Percentiles rank a stretch among this genome's conserved stretches.
Conservation (phyloP, 371 early-diverging fungal species). For the Synchytrium microbalum region DNA sequence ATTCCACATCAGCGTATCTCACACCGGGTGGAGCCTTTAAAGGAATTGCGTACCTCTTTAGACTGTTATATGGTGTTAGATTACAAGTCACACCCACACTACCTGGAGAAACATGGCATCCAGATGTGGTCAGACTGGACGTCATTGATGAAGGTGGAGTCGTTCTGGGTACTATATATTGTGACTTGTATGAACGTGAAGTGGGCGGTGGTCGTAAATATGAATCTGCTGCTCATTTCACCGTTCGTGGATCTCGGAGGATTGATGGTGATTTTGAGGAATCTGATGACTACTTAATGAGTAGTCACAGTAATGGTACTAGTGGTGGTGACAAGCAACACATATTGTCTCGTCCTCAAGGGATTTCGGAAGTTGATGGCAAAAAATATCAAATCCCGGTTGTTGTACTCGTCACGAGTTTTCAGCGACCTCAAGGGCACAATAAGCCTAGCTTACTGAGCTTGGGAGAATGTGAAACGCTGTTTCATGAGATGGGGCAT, state of each 20-base stretch:
- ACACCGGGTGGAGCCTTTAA: slow-evolving; percentile 81
- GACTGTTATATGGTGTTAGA: slow-evolving; percentile 74
- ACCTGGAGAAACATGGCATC: slow-evolving; percentile 73
- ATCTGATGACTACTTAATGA: background rate
- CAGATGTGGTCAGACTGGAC: slow-evolving; percentile 76
- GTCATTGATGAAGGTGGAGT: slow-evolving; percentile 80
- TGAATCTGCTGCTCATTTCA: slow-evolving; percentile 88
- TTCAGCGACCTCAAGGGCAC: slow-evolving; percentile 13
- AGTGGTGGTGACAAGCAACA: background rate
- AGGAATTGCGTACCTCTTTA: slow-evolving; percentile 73
- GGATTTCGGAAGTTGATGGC: slow-evolving; percentile 4
- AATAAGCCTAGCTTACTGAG: slow-evolving; percentile 23
- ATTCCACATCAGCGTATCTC: slow-evolving; percentile 53
- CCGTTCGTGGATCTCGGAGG: slow-evolving; percentile 81
- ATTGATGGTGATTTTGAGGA: slow-evolving; percentile 61
- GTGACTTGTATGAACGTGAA: slow-evolving; percentile 71
- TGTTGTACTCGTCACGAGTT: slow-evolving; percentile 37
- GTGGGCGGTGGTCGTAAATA: slow-evolving; percentile 51
- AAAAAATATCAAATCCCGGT: slow-evolving; percentile 37
- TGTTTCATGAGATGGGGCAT: slow-evolving; percentile 99
- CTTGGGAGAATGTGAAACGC: slow-evolving; percentile 75
- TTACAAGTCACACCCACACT: slow-evolving; percentile 57
- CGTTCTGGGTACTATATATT: slow-evolving; percentile 81
- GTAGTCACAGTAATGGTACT: no score
- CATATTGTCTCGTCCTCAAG: background rate